These are phyloP conservation scores for Austroboletus novae-zelandiae DNA, from an alignment of 1,284 basidiomycete species.

Conservation along the genomic window DNA sequence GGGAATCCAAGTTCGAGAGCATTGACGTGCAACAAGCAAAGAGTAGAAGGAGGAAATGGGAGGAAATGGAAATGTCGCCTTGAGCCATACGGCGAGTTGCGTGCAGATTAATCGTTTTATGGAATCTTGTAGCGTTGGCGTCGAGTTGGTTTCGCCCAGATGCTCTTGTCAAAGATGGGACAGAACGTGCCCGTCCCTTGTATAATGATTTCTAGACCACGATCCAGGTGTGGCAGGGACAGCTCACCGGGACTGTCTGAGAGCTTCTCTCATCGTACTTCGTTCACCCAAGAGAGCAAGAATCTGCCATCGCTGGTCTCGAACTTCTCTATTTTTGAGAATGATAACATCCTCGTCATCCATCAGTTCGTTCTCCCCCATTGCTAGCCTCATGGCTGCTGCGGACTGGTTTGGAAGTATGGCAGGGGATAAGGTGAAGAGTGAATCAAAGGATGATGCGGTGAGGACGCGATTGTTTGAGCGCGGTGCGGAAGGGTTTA, in stretches of 20 bases:
- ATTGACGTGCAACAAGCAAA: conserved; percentile 21
- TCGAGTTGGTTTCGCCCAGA: not conserved
- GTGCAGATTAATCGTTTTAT: not conserved
- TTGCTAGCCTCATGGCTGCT: conserved; percentile 63
- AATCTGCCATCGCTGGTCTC: conserved; percentile 71
- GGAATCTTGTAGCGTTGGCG: not conserved
- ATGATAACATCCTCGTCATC: conserved; percentile 52
- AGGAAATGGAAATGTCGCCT: conserved; percentile 30
- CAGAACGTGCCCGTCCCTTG: too few relatives aligned
- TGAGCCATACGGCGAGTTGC: conserved; percentile 11
- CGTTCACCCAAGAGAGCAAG: conserved; percentile 70
- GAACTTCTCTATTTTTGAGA: conserved; percentile 61
- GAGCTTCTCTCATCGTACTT: conserved; percentile 66
- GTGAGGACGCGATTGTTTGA: conserved; percentile 55
- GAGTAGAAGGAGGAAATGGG: conserved; percentile 14
- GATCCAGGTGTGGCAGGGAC: not conserved
- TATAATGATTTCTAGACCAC: too few relatives aligned
- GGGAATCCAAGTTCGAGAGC: conserved; percentile 29
- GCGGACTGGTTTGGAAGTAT: conserved; percentile 74
- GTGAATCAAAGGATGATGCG: conserved; percentile 66
- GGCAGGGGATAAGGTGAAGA: conserved; percentile 75
- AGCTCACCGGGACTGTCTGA: conserved; percentile 38
- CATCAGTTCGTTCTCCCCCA: conserved; percentile 54
- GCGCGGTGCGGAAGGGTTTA: conserved; percentile 56
- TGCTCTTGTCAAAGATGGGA: too few relatives aligned